Evolutionary conservation across 2,329 filamentous ascomycete genomes (phyloP), one percentile per base, ranked within the genome.

Genomic region (Penicillium sp.): DNA sequence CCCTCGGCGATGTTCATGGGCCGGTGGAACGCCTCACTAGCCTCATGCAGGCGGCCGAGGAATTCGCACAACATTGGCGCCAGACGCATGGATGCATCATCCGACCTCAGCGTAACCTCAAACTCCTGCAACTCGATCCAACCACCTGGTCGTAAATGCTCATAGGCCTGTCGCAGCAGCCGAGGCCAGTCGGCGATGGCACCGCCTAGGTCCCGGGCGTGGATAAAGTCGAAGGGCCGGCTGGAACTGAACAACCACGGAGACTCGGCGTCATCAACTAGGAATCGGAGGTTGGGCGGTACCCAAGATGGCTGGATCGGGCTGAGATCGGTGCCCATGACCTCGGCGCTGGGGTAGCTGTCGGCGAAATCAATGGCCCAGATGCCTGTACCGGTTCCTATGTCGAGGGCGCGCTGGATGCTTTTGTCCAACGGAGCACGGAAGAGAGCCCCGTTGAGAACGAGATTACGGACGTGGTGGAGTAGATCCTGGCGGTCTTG

Each of bases 41-140:
- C 70, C 42, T 67, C 59, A 37, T 68, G 58, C 35, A 74, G 53
- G 5, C 58, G 59, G 2, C 62, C 58, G 15, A 62, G 54, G 60
- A 67, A 73, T 46, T 70, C 61, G 25, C 56, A 59, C 46, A 69
- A 55, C 22, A 60, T 61, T 25, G 63, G 58, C 4, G 69, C 69
- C 26, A 67, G 60, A 26, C 57, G 54, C 4, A 66, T 45, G 1
- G 67, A 65, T 9, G 66, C 63, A 50, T 74, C 70, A 18, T 73
- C 70, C 20, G 68, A 65, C 23, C 60, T 67, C 27, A 70, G 60
- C 18, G 58, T 66, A 6, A 67, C 62, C 11, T 67, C 65, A 57
- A 64, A 69, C 35, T 69, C 66, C 43, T 81, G 78, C 37, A 81
- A 67, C 57, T 83, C 81, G 25, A 82, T 64, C 67, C 76, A 83